Percentiles rank a stretch among this genome's conserved stretches.
phyloP scores from a whole-genome alignment of 805 yeast genomes.

The Metschnikowia gelsemii region DNA sequence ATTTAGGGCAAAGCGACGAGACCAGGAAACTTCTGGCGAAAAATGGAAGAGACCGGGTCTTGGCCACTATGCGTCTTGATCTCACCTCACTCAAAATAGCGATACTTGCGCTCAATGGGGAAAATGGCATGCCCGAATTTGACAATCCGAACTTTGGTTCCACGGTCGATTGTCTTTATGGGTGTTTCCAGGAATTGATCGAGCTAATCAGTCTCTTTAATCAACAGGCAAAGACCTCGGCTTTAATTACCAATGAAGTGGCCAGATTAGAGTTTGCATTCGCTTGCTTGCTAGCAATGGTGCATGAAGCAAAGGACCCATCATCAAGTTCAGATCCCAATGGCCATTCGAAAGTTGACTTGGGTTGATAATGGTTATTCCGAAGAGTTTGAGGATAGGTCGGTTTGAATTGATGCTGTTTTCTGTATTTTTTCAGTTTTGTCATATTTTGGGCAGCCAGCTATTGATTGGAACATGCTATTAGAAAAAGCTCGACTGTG shows the following conservation, averaged over 20 bases:
- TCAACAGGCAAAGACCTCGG: background rate
- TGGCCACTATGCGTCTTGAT: background rate
- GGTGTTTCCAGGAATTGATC: background rate
- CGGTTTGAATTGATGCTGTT: too few species aligned
- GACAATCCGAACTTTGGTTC: background rate
- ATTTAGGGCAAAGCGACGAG: too few species aligned
- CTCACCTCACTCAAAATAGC: conserved; percentile 4
- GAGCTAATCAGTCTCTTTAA: background rate
- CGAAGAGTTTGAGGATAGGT: too few species aligned
- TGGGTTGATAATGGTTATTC: too few species aligned
- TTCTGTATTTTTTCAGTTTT: too few species aligned
- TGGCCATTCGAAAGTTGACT: too few species aligned
- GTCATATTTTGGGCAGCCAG: too few species aligned
- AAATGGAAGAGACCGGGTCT: background rate
- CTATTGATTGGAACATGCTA: too few species aligned
- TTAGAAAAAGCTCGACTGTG: too few species aligned
- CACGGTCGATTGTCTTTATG: background rate
- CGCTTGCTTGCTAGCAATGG: background rate
- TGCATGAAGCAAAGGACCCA: background rate
- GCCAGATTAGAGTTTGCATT: background rate
- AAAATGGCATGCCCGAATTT: background rate
- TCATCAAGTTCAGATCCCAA: too few species aligned
- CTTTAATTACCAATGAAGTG: background rate
- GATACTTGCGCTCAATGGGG: background rate
- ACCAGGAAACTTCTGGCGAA: too few species aligned